Base-by-base conservation (phyloP, 176 grass and related monocot genomes). In the Lolium rigidum region DNA sequence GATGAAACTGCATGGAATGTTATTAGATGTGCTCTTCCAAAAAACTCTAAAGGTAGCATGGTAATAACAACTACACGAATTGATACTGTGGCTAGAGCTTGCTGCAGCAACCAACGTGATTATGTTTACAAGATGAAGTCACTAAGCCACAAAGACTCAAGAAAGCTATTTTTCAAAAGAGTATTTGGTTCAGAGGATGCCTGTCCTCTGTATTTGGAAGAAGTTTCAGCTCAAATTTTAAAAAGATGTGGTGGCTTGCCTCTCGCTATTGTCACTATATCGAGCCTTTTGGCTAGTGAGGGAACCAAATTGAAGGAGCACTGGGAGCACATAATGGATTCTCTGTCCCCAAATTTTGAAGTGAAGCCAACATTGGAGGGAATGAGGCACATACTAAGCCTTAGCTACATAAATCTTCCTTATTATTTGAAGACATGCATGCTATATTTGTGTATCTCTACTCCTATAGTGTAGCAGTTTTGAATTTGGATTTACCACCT, bases 1-100 rank as follows among this genome's bases (percentile, higher is more conserved):
- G 76, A 79, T 79, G 76, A n/a, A 41, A 21, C 76, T 78, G 38
- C 37, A 25, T 79, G 55, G 76, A 60, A 79, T 44, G 12, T 61
- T 44, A 61, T 79, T 22, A 14, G 10, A 16, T 79, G 76, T 2
- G 76, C 76, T 79, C 38, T 61, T 61, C 55, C 76, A 41, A 2
- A 60, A 59, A 78, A 77, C 11, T 1, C 10, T 10, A 5, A 38
- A 5, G 26, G 52, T 13, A 77, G 50, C 51, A 56, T 17, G 28
- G 52, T 57, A 37, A 55, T 77, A 77, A 57, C 52, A 37, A 79
- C 77, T 46, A 79, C 56, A 7, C 0, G 56, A 61, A 58, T 60
- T 22, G 57, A 43, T 39, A 9, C 20, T 46, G 77, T 61, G 37
- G 77, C 77, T 61, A 79, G 77, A 73, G 70, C n/a, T 6, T 54